phyloP scores from a whole-genome alignment of 2,329 filamentous ascomycete species.

The Talaromyces piceae region DNA sequence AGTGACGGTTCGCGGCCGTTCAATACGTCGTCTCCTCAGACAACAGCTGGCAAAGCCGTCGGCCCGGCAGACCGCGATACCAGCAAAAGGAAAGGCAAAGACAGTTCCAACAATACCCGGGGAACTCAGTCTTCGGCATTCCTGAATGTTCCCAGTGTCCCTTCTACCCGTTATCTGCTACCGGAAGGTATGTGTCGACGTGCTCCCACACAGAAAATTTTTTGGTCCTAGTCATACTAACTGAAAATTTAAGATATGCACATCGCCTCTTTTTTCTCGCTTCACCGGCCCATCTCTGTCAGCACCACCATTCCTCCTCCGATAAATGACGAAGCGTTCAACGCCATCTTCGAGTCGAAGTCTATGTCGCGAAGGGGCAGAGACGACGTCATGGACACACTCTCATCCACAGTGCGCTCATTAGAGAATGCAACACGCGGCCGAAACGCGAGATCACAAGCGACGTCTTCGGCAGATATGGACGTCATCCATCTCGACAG shows the following conservation, averaged over 20 bases:
- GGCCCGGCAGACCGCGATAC: constrained; percentile 29
- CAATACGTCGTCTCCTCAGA: constrained; percentile 26
- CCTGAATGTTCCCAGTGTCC: constrained; percentile 41
- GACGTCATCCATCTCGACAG: constrained; percentile 34
- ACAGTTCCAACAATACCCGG: neutral
- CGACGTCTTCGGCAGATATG: constrained; percentile 17
- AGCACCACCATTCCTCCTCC: constrained; percentile 69
- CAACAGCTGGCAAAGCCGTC: constrained; percentile 15
- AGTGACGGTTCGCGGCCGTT: constrained; percentile 39
- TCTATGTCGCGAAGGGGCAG: constrained; percentile 34
- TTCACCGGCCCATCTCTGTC: constrained; percentile 88
- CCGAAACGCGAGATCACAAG: constrained; percentile 24
- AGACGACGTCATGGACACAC: constrained; percentile 58
- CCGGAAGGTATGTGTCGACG: constrained; percentile 35
- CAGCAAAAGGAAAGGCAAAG: constrained; percentile 20
- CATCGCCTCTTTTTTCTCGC: constrained; percentile 88
- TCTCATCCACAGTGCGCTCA: constrained; percentile 43
- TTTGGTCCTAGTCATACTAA: constrained; percentile 1
- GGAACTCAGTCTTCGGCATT: constrained; percentile 23
- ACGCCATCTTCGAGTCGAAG: constrained; percentile 70
- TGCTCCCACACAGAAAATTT: neutral
- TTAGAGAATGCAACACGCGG: constrained; percentile 35
- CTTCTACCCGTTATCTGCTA: constrained; percentile 42
- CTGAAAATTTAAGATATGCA: constrained; percentile 60
- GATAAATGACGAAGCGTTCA: constrained; percentile 67